Base-by-base conservation (phyloP, 2,329 filamentous ascomycete genomes). In the Dryadomyces quercus-mongolicae region DNA sequence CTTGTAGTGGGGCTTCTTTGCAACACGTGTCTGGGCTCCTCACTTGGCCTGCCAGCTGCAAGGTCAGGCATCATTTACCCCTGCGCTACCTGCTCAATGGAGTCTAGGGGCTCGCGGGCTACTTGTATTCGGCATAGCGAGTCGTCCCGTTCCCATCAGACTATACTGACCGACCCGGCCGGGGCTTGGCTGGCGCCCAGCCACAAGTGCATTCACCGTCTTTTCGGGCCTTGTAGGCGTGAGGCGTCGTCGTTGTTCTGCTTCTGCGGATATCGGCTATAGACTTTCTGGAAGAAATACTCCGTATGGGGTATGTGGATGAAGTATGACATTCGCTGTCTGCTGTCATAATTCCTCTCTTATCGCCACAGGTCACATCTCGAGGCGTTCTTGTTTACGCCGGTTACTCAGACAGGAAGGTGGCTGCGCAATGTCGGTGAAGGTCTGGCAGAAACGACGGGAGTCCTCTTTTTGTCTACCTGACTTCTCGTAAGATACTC, bases 91-190 rank as follows among this genome's bases (percentile, higher is more conserved):
- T 31, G 22, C 40, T 21, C n/a, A 22, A 34, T 46, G 21, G 50
- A 36, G 40, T 25, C 18, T 31, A 22, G 22, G n/a, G 44, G 20
- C 36, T 40, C 34, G 38, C 22, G 15, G 7, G 1, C 36, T 51
- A 51, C 38, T 40, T n/a, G 21, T 25, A 34, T 49, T 36, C 46
- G 52, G 46, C 46, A 44, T 53, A 42, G 31, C 42, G 53, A 50
- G 15, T 4, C 54, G 49, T 55, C 54, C 54, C 49, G 53, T 49
- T 50, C 49, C 53, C 53, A 48, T 43, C 46, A 43, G 49, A 34
- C n/a, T 25, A 40, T 13, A 18, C 40, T 54, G 47, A 49, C 46
- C 46, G 46, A 49, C 52, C 52, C 46, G 52, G 25, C 40, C 53
- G n/a, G 12, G 12, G 8, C 25, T n/a, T 49, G 20, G n/a, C 31